A percentile compares a stretch with the other conserved stretches of the same genome.
Conservation (phyloP, 371 early-diverging fungal genomes). For the Caulochytrium protostelioides region DNA sequence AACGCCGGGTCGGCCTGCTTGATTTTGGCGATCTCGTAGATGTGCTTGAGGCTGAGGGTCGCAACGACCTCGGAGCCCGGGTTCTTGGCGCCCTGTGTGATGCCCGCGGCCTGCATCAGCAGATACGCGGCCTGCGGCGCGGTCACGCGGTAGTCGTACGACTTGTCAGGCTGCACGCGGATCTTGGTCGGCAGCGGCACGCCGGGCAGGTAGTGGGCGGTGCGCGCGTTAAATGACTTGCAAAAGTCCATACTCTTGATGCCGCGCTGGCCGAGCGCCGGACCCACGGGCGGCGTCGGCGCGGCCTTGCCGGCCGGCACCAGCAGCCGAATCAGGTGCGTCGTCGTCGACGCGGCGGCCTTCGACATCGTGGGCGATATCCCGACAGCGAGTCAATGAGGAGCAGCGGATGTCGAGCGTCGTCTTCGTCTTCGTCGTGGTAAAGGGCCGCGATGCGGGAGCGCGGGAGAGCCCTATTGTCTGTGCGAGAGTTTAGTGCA, state of each 20-base stretch:
- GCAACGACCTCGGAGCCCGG: conserved; percentile 58
- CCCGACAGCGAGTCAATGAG: conserved; percentile 10
- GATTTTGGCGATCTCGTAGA: conserved; percentile 83
- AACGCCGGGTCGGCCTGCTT: conserved; percentile 65
- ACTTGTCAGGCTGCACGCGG: conserved; percentile 68
- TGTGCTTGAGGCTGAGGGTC: conserved; percentile 63
- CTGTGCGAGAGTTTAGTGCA: background rate
- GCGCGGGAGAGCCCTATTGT: no score
- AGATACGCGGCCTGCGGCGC: conserved; percentile 80
- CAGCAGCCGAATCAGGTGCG: conserved; percentile 22
- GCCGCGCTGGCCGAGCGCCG: conserved; percentile 90
- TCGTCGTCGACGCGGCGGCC: background rate
- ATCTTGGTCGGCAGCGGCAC: conserved; percentile 72
- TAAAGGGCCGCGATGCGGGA: background rate
- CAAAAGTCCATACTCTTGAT: conserved; percentile 97
- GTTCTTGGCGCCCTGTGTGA: conserved; percentile 46
- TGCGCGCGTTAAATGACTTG: conserved; percentile 91
- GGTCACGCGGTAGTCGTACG: conserved; percentile 66
- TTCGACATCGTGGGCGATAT: background rate
- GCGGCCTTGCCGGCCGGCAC: conserved; percentile 78
- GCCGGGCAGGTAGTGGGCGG: conserved; percentile 50
- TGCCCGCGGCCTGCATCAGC: conserved; percentile 72
- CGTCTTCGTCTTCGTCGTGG: background rate
- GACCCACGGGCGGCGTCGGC: conserved; percentile 90
- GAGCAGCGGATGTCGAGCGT: conserved; percentile 1